A percentile compares a stretch with the other conserved stretches of the same genome.
phyloP scores from a whole-genome alignment of 2,329 filamentous ascomycete genomes.

The Penicillium corylophilum region DNA sequence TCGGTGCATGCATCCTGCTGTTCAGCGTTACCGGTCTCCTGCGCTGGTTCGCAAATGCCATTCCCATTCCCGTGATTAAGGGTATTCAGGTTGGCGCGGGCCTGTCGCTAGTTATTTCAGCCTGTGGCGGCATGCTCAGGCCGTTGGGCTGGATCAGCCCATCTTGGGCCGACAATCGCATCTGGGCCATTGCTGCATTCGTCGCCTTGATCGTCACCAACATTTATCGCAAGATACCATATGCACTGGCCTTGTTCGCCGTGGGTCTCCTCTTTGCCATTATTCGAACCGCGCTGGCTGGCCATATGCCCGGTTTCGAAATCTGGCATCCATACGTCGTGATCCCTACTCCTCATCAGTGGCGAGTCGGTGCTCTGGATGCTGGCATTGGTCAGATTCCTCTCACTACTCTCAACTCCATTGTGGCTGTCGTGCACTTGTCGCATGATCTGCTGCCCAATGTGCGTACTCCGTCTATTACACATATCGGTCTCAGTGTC shows the following conservation, averaged over 20 bases:
- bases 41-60: conserved; percentile 67
- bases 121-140: conserved; percentile 66
- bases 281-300: conserved; percentile 33
- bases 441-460: conserved; percentile 73
- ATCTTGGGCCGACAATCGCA: conserved; percentile 69
- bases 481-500: conserved; percentile 77
- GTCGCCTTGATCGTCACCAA: conserved; percentile 68
- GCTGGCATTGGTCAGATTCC: conserved; percentile 83
- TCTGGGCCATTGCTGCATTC: conserved; percentile 76
- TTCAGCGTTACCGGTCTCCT: conserved; percentile 80
- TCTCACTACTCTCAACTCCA: conserved; percentile 86
- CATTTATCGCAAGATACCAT: conserved; percentile 66
- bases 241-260: conserved; percentile 70
- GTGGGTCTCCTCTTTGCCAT: conserved; percentile 67
- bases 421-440: conserved; percentile 82
- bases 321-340: conserved; percentile 61
- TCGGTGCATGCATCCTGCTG: conserved; percentile 69
- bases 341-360: conserved; percentile 49
- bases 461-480: conserved; percentile 67
- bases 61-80: conserved; percentile 85
- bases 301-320: conserved; percentile 52
- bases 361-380: conserved; percentile 57
- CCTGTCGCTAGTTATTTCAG: conserved; percentile 75
- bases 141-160: conserved; percentile 68
- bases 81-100: conserved; percentile 94